A percentile compares a stretch with the other conserved stretches of the same genome.
These are phyloP conservation scores for Epichloe gansuensis DNA, from an alignment of 2,329 filamentous ascomycete genomes.

Conservation along the genomic window DNA sequence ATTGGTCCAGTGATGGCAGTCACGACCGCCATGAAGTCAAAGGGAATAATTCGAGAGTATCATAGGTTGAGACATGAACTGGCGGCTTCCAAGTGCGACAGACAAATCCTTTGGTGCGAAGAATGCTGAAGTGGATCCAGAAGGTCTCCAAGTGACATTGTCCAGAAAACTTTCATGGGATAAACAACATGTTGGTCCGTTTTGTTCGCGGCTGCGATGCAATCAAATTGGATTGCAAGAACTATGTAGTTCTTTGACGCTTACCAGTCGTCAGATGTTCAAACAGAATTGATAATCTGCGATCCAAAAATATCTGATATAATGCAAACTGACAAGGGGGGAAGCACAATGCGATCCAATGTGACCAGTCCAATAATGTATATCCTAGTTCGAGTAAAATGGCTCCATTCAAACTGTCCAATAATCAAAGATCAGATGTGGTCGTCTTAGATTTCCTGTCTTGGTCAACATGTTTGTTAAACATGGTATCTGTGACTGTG, in stretches of 20 bases:
- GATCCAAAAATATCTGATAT: neutral
- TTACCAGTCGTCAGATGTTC: slow-evolving; percentile 6
- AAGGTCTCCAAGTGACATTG: neutral
- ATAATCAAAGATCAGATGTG: neutral
- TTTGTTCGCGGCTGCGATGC: slow-evolving; percentile 12
- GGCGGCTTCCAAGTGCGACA: too few species aligned
- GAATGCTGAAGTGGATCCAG: neutral
- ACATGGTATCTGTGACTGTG: neutral
- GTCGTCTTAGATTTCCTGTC: neutral
- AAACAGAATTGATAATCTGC: neutral
- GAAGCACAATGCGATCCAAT: neutral
- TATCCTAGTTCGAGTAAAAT: neutral
- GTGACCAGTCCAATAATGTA: neutral
- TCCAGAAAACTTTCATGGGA: neutral
- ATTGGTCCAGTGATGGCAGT: neutral
- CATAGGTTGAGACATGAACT: too few species aligned
- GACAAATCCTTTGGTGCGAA: too few species aligned
- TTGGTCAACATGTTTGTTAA: slow-evolving; percentile 3
- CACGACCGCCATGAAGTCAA: neutral
- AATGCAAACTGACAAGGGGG: neutral
- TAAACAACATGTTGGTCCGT: neutral
- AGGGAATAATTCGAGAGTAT: neutral
- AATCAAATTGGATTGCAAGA: slow-evolving; percentile 14
- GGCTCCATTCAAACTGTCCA: neutral
- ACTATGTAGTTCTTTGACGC: slow-evolving; percentile 7